phyloP scores from a whole-genome alignment of 208 protist species.

The Wallacemonas sp. region DNA sequence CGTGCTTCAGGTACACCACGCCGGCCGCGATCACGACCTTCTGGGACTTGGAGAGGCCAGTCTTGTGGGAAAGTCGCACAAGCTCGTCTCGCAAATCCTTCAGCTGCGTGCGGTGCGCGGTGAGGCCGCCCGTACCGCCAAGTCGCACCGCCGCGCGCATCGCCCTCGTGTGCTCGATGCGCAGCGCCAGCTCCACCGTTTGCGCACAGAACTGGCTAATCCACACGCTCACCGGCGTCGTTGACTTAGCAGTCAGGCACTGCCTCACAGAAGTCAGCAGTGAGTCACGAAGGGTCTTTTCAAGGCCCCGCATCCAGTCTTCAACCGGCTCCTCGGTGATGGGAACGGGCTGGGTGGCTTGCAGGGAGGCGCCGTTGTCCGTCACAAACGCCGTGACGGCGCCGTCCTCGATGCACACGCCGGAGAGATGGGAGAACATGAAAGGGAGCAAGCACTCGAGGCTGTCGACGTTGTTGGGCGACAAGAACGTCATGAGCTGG shows the following conservation, averaged over 20 bases:
- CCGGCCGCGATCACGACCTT: slow-evolving; percentile 34
- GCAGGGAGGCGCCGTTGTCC: slow-evolving; percentile 54
- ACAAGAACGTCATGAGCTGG: slow-evolving; percentile 83
- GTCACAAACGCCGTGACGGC: slow-evolving; percentile 46
- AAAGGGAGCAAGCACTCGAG: slow-evolving; percentile 57
- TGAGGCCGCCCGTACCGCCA: slow-evolving; percentile 49
- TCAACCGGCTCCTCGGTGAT: slow-evolving; percentile 54
- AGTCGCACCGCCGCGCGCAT: slow-evolving; percentile 62
- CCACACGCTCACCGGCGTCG: slow-evolving; percentile 52
- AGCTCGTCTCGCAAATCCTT: slow-evolving; percentile 58
- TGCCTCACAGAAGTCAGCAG: slow-evolving; percentile 50
- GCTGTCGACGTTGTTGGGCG: slow-evolving; percentile 38
- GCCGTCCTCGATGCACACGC: slow-evolving; percentile 42
- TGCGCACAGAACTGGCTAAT: slow-evolving; percentile 63
- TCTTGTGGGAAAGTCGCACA: slow-evolving; percentile 34
- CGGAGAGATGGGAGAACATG: slow-evolving; percentile 64
- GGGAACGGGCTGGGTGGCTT: slow-evolving; percentile 30
- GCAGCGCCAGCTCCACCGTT: slow-evolving; percentile 62
- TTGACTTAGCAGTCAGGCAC: slow-evolving; percentile 41
- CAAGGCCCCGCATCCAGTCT: slow-evolving; percentile 74
- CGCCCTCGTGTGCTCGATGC: slow-evolving; percentile 67
- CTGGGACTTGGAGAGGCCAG: neutral
- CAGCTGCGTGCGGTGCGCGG: slow-evolving; percentile 50
- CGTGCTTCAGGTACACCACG: slow-evolving; percentile 62
- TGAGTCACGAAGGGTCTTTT: slow-evolving; percentile 48